Conservation (phyloP, 306 rosid genomes). For the Nissolia schottii region DNA sequence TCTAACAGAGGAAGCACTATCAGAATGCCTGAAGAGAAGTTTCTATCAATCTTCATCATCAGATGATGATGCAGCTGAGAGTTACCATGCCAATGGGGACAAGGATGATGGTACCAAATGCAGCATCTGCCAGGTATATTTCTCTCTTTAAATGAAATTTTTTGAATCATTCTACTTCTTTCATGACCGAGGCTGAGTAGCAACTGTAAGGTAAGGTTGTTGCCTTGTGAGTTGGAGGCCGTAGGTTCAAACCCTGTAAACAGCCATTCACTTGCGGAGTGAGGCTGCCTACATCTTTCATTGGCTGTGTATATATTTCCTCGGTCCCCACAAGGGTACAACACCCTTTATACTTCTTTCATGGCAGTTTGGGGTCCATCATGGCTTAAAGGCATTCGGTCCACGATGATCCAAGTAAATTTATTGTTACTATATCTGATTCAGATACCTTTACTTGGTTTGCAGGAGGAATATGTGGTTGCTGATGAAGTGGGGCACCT, state of each 20-base stretch:
- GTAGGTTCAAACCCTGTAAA: too few species aligned
- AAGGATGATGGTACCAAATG: conserved; percentile 75
- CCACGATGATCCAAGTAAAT: not conserved
- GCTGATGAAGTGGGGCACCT: conserved; percentile 77
- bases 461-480: conserved; percentile 75
- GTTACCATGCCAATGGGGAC: conserved; percentile 32
- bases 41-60: conserved; percentile 40
- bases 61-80: conserved; percentile 32
- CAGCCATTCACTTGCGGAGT: too few species aligned
- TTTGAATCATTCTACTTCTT: not conserved
- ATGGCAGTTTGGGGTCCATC: not conserved
- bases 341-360: not conserved
- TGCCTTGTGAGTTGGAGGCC: too few species aligned
- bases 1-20: conserved; percentile 68
- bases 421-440: not conserved
- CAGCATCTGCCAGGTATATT: conserved; percentile 85
- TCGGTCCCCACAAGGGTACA: too few species aligned
- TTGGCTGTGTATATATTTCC: too few species aligned
- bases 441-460: not conserved
- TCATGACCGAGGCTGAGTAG: too few species aligned
- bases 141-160: not conserved
- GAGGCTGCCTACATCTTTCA: too few species aligned
- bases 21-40: conserved; percentile 63
- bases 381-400: not conserved
- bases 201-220: too few species aligned